Conservation (phyloP, 352 stramenopile species). For the Phytophthora litchii region DNA sequence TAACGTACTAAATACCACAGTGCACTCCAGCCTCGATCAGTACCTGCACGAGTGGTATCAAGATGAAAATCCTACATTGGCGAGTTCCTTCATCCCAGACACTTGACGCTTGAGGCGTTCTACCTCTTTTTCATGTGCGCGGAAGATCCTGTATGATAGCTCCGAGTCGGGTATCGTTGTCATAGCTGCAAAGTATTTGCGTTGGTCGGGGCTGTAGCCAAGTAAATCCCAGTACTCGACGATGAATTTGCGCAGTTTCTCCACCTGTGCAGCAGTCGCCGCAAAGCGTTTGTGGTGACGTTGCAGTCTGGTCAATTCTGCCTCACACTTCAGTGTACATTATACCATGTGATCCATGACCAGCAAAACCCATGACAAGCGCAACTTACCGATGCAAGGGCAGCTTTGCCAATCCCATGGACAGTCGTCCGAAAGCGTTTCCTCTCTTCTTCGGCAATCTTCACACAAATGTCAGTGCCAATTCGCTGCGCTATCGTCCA, state of each 20-base stretch:
- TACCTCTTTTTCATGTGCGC: conserved; percentile 37
- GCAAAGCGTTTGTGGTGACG: conserved; percentile 32
- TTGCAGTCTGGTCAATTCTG: conserved; percentile 34
- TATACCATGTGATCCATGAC: not conserved
- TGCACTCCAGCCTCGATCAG: conserved; percentile 1
- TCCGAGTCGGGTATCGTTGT: conserved; percentile 29
- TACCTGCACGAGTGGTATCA: conserved; percentile 3
- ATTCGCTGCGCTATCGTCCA: not conserved
- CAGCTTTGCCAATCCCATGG: conserved; percentile 30
- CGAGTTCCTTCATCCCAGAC: conserved; percentile 26
- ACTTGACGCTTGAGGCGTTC: conserved; percentile 34
- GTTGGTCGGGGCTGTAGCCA: conserved; percentile 30
- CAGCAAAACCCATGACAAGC: conserved; percentile 1
- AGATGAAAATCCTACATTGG: conserved; percentile 13
- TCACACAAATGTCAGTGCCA: not conserved
- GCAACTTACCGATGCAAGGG: conserved; percentile 31
- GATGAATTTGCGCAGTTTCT: conserved; percentile 30
- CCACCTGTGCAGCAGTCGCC: conserved; percentile 26
- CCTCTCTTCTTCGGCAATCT: conserved; percentile 40
- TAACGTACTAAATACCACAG: not conserved
- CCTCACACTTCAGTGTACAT: conserved; percentile 25
- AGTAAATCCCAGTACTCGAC: conserved; percentile 31
- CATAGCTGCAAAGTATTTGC: conserved; percentile 30
- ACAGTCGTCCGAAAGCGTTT: conserved; percentile 33
- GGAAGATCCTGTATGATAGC: conserved; percentile 35